Conservation (phyloP, 345 rosid species). For the Theobroma cacao region DNA sequence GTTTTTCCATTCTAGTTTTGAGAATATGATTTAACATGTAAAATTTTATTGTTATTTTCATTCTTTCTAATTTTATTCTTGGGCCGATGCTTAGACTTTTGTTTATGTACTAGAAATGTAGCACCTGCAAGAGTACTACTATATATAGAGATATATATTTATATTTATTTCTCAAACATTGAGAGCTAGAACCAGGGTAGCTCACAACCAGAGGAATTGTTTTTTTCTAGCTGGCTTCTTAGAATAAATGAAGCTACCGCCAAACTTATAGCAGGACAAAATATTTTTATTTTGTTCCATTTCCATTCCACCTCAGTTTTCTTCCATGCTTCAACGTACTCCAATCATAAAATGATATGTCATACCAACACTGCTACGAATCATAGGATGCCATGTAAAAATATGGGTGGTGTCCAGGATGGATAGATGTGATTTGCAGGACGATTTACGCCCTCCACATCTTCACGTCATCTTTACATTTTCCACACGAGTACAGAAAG, state of each 20-base stretch:
- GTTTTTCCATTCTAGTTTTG: not conserved
- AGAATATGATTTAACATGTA: not conserved
- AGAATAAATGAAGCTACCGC: not conserved
- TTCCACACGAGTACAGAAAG: not conserved
- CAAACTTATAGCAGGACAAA: not conserved
- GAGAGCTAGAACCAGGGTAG: not conserved
- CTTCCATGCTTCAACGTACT: not conserved
- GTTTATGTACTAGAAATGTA: not conserved
- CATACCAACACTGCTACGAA: not conserved
- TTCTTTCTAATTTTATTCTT: too few relatives aligned
- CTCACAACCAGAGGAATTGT: not conserved
- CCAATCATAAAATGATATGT: not conserved
- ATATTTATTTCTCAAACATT: too few relatives aligned
- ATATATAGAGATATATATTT: too few relatives aligned
- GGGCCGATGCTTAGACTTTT: not conserved
- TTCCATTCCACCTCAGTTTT: not conserved
- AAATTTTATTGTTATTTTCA: not conserved
- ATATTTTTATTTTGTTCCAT: not conserved
- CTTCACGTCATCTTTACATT: not conserved
- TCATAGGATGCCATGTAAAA: not conserved
- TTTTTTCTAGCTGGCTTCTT: not conserved
- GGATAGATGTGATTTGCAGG: not conserved
- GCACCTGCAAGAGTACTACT: not conserved
- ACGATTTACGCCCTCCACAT: not conserved
- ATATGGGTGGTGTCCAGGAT: slow-evolving; percentile 6